A percentile compares a stretch with the other conserved stretches of the same genome.
Conservation (phyloP, 805 yeast genomes). For the Wickerhamomyces mucosus region DNA sequence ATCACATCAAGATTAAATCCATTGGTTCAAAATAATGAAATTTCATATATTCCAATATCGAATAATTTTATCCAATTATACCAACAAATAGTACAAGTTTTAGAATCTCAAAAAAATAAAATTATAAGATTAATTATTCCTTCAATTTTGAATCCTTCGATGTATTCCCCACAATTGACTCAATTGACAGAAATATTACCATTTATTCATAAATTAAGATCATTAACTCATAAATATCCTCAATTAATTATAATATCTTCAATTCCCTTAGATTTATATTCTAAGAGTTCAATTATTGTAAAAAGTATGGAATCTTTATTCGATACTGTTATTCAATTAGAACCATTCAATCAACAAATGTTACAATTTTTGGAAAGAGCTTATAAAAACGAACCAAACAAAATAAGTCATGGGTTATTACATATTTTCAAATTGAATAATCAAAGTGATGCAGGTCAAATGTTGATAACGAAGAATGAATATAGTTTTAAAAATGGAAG, state of each 20-base stretch:
- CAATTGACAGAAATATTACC: slow-evolving; percentile 41
- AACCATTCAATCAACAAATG: slow-evolving; percentile 76
- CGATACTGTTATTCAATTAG: slow-evolving; percentile 65
- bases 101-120: slow-evolving; percentile 33
- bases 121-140: slow-evolving; percentile 66
- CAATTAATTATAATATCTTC: slow-evolving; percentile 45
- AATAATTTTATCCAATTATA: slow-evolving; percentile 22
- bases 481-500: slow-evolving; percentile 81
- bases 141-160: slow-evolving; percentile 67
- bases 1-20: slow-evolving; percentile 65
- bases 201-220: slow-evolving; percentile 50
- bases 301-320: slow-evolving; percentile 47
- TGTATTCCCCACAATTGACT: slow-evolving; percentile 46
- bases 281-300: slow-evolving; percentile 39
- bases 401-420: slow-evolving; percentile 78
- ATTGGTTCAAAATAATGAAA: slow-evolving; percentile 51
- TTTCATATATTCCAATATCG: slow-evolving; percentile 41
- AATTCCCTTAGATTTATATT: slow-evolving; percentile 55
- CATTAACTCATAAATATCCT: slow-evolving; percentile 37
- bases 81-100: slow-evolving; percentile 33
- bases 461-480: slow-evolving; percentile 68
- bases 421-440: slow-evolving; percentile 67
- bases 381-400: slow-evolving; percentile 61
- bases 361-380: slow-evolving; percentile 55
- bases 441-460: slow-evolving; percentile 66